A percentile compares a stretch with the other conserved stretches of the same genome.
These are phyloP conservation scores for Ilyonectria destructans DNA, from an alignment of 2,329 filamentous ascomycete genomes.

Conservation along the genomic window DNA sequence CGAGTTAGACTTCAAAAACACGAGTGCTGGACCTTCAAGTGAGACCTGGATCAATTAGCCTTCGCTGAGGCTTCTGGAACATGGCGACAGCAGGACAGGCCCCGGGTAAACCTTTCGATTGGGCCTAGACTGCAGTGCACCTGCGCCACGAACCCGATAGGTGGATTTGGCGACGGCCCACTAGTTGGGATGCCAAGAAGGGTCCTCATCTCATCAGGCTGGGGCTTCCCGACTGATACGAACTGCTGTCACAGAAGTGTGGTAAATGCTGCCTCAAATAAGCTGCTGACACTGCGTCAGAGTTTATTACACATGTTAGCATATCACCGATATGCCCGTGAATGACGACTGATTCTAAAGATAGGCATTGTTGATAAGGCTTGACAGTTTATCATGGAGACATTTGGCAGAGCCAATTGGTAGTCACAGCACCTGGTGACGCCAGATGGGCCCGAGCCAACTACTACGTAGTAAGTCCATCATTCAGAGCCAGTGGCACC, in stretches of 20 bases:
- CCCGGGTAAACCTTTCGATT: conserved; percentile 34
- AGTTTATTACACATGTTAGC: background rate
- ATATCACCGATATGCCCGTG: background rate
- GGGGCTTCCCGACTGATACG: conserved; percentile 28
- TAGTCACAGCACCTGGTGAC: conserved; percentile 20
- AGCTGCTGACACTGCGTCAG: conserved; percentile 10
- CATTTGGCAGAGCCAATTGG: conserved; percentile 15
- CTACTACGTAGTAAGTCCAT: conserved; percentile 23
- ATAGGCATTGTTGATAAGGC: conserved; percentile 3
- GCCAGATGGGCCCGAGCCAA: conserved; percentile 39
- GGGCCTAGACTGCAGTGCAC: conserved; percentile 28
- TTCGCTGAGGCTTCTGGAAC: conserved; percentile 50
- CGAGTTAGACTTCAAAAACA: conserved; percentile 2
- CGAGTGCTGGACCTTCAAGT: conserved; percentile 27
- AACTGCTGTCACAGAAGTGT: conserved; percentile 28
- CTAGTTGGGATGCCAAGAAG: conserved; percentile 43
- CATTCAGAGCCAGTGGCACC: conserved; percentile 29
- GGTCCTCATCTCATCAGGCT: conserved; percentile 45
- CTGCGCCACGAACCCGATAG: conserved; percentile 45
- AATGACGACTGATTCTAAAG: conserved; percentile 17
- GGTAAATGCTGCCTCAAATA: conserved; percentile 21
- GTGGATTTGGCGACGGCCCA: conserved; percentile 44
- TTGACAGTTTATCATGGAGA: conserved; percentile 11
- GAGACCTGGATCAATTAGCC: conserved; percentile 37
- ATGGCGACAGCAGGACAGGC: conserved; percentile 33